Conservation (phyloP, 768 basidiomycete genomes). For the Phlebiopsis flavidoalba region DNA sequence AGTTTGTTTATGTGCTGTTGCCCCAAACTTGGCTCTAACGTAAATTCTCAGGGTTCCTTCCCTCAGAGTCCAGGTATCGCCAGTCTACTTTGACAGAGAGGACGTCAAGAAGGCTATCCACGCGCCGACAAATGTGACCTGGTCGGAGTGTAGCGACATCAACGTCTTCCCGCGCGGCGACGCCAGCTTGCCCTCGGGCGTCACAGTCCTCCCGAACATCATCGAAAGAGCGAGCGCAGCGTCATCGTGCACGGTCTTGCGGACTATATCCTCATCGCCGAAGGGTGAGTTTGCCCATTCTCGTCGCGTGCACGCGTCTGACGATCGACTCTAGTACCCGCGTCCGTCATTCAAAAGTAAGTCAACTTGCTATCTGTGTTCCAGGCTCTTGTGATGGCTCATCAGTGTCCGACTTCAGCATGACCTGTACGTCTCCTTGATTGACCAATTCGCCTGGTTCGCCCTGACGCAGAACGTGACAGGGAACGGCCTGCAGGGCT, state of each 20-base stretch:
- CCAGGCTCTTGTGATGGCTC: background rate
- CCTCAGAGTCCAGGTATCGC: constrained; percentile 40
- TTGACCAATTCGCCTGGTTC: background rate
- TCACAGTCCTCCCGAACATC: constrained; percentile 65
- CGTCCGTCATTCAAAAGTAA: constrained; percentile 33
- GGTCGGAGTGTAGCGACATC: constrained; percentile 58
- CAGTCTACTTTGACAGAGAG: constrained; percentile 63
- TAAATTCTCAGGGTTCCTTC: constrained; percentile 45
- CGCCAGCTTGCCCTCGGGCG: constrained; percentile 51
- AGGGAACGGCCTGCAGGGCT: constrained; percentile 67
- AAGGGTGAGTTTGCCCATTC: constrained; percentile 45
- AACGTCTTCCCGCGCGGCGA: constrained; percentile 57
- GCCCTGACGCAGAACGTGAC: constrained; percentile 13
- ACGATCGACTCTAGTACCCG: constrained; percentile 21
- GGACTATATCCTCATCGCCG: constrained; percentile 69
- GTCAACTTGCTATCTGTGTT: constrained; percentile 8
- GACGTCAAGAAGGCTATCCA: constrained; percentile 73
- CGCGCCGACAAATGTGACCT: constrained; percentile 54
- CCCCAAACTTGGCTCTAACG: background rate
- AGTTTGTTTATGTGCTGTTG: constrained; percentile 22
- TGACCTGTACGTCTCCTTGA: constrained; percentile 31
- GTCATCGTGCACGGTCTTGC: constrained; percentile 71
- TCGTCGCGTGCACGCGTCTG: background rate
- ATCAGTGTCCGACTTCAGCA: constrained; percentile 49
- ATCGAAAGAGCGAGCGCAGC: constrained; percentile 68